Percentiles rank a stretch among this genome's conserved stretches.
Conservation (phyloP, 495 filamentous ascomycete species). For the Clavariopsis aquatica region DNA sequence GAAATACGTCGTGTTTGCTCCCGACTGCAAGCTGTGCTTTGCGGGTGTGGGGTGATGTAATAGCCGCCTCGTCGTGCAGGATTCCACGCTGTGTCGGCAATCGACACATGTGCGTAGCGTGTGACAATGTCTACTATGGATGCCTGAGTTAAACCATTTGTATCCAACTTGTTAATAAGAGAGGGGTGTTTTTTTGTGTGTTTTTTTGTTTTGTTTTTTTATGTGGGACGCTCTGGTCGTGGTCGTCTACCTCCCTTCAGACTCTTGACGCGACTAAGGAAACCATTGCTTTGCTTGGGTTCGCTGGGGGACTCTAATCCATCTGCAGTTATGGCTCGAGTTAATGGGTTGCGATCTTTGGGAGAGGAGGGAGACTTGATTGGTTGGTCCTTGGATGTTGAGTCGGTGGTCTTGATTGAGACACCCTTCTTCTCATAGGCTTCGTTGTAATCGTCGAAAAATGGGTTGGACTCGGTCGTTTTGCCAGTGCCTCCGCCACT, state of each 20-base stretch:
- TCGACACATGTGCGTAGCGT: background rate
- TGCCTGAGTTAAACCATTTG: background rate
- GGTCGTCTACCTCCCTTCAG: slow-evolving; percentile 62
- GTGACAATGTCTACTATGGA: background rate
- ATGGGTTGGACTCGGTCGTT: slow-evolving; percentile 71
- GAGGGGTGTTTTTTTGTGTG: no score
- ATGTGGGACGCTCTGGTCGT: slow-evolving; percentile 40
- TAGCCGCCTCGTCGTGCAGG: background rate
- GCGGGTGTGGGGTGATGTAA: background rate
- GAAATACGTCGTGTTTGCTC: slow-evolving; percentile 10
- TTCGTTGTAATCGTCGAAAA: slow-evolving; percentile 80
- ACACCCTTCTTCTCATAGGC: slow-evolving; percentile 71
- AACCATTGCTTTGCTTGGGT: slow-evolving; percentile 57
- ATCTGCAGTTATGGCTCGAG: slow-evolving; percentile 72
- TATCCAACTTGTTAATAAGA: no score
- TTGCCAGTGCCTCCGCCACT: slow-evolving; percentile 44
- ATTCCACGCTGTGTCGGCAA: background rate
- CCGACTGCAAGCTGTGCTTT: background rate
- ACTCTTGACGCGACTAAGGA: slow-evolving; percentile 85
- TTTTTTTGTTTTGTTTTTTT: no score
- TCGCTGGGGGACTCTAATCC: slow-evolving; percentile 50
- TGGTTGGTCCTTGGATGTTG: slow-evolving; percentile 43
- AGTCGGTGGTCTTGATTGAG: slow-evolving; percentile 57
- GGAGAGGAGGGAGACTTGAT: slow-evolving; percentile 41
- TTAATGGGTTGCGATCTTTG: slow-evolving; percentile 63